Evolutionary conservation across 2,329 filamentous ascomycete genomes (phyloP).

Genomic region (Coniochaeta pulveracea): DNA sequence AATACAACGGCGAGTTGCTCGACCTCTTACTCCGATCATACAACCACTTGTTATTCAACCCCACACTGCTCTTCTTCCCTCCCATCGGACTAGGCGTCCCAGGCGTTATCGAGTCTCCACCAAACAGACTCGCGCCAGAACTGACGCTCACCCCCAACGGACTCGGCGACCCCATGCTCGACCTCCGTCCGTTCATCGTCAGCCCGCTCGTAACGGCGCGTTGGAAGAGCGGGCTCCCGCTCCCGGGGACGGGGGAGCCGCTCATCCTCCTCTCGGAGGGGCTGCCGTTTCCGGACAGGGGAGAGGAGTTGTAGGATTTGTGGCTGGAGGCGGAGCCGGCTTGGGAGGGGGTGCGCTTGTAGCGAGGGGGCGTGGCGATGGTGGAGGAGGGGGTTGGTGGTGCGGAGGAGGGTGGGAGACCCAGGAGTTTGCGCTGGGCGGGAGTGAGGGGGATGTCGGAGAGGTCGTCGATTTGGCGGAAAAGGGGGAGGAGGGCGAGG

Average conservation of each 20-base stretch:
- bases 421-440: slow-evolving; percentile 76
- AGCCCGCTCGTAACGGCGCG: slow-evolving; percentile 45
- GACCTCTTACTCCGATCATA: slow-evolving; percentile 65
- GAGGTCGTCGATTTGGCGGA: slow-evolving; percentile 64
- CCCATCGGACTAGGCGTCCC: slow-evolving; percentile 57
- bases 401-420: slow-evolving; percentile 56
- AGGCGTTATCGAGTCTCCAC: slow-evolving; percentile 36
- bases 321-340: slow-evolving; percentile 50
- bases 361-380: slow-evolving; percentile 80
- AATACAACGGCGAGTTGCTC: slow-evolving; percentile 17
- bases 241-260: slow-evolving; percentile 31
- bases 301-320: slow-evolving; percentile 45
- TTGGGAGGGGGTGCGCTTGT: slow-evolving; percentile 62
- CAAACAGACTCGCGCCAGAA: slow-evolving; percentile 35
- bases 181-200: slow-evolving; percentile 38
- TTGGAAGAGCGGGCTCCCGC: slow-evolving; percentile 49
- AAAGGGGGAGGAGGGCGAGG: slow-evolving; percentile 59
- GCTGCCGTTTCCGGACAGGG: slow-evolving; percentile 44
- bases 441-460: slow-evolving; percentile 84
- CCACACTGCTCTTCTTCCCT: slow-evolving; percentile 61
- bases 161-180: slow-evolving; percentile 50
- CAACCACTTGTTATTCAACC: slow-evolving; percentile 86
- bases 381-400: slow-evolving; percentile 57
- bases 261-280: slow-evolving; percentile 25
- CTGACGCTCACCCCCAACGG: slow-evolving; percentile 37